Percentiles rank a stretch among this genome's conserved stretches.
phyloP scores from a whole-genome alignment of 225 moss, liverwort and hornwort species.

The Polytrichum formosum region DNA sequence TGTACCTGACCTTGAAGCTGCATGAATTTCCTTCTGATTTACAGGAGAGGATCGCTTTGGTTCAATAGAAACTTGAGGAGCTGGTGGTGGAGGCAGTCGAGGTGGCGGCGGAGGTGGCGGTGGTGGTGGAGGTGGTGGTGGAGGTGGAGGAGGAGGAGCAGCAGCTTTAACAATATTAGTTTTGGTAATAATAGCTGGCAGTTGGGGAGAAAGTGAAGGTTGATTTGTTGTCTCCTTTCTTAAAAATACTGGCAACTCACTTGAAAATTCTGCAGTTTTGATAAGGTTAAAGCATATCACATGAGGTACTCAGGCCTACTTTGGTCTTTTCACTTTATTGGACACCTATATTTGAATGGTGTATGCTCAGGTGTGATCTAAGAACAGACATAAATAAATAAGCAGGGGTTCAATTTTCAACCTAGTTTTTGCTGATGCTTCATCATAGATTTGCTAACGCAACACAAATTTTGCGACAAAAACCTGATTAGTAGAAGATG shows the following conservation, averaged over 20 bases:
- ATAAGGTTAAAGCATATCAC: not conserved
- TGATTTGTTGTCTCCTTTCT: slow-evolving; percentile 25
- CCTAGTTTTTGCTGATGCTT: too few species aligned
- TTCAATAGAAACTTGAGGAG: slow-evolving; percentile 23
- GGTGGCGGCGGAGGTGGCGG: slow-evolving; percentile 18
- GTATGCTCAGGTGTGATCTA: too few species aligned
- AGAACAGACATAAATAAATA: too few species aligned
- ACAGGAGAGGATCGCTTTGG: slow-evolving; percentile 30
- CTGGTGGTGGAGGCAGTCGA: slow-evolving; percentile 28
- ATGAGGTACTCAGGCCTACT: too few species aligned
- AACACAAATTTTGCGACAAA: too few species aligned
- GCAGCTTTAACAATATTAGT: slow-evolving; percentile 17
- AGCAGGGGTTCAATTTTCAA: too few species aligned
- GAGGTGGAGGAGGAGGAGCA: slow-evolving; percentile 19
- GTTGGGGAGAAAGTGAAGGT: slow-evolving; percentile 19
- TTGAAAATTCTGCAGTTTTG: slow-evolving; percentile 7
- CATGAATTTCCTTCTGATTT: not conserved
- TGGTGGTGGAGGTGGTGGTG: slow-evolving; percentile 22
- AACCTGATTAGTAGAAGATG: too few species aligned
- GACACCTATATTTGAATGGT: too few species aligned
- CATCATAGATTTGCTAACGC: too few species aligned
- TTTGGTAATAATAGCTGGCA: slow-evolving; percentile 32
- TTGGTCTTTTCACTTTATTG: too few species aligned
- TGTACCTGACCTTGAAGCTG: slow-evolving; percentile 28
- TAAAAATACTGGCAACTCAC: slow-evolving; percentile 13